phyloP scores from a whole-genome alignment of 2,329 filamentous ascomycete species.

The Moelleriella libera region DNA sequence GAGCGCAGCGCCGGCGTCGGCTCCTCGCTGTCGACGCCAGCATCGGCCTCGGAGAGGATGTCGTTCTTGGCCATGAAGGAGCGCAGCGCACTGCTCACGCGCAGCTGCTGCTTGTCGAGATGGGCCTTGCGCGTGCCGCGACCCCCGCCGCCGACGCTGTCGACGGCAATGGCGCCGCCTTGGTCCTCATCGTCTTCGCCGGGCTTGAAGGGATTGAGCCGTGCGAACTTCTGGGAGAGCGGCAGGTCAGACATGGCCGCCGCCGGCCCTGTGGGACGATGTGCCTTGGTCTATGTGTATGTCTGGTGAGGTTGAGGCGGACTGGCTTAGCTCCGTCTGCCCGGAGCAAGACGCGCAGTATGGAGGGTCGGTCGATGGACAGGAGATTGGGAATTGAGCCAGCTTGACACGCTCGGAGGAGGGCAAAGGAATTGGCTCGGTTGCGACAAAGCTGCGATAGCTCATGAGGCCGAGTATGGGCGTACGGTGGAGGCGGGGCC shows the following conservation, averaged over 20 bases:
- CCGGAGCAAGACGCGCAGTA: too few relatives aligned
- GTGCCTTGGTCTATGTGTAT: too few relatives aligned
- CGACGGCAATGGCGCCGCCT: slow-evolving; percentile 16
- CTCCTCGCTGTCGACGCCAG: slow-evolving; percentile 24
- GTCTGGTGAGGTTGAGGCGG: too few relatives aligned
- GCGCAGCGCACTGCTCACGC: slow-evolving; percentile 44
- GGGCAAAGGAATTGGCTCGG: too few relatives aligned
- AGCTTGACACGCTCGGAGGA: too few relatives aligned
- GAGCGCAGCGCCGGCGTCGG: slow-evolving; percentile 29
- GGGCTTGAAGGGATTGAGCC: slow-evolving; percentile 16
- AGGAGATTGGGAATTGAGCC: too few relatives aligned
- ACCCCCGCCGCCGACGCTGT: slow-evolving; percentile 44
- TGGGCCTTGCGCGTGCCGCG: slow-evolving; percentile 36
- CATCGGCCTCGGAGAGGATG: slow-evolving; percentile 33
- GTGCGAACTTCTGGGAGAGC: slow-evolving; percentile 13
- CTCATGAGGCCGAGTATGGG: too few relatives aligned
- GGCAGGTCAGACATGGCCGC: slow-evolving; percentile 12
- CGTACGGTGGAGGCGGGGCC: too few relatives aligned
- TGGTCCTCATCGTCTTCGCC: slow-evolving; percentile 18
- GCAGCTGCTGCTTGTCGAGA: slow-evolving; percentile 35
- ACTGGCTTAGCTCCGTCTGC: too few relatives aligned
- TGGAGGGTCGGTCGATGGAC: too few relatives aligned
- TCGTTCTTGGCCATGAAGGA: slow-evolving; percentile 38
- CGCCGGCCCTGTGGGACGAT: too few relatives aligned
- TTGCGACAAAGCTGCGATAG: too few relatives aligned